Conservation (phyloP, 1,284 basidiomycete species). For the Heterobasidion annosum region DNA sequence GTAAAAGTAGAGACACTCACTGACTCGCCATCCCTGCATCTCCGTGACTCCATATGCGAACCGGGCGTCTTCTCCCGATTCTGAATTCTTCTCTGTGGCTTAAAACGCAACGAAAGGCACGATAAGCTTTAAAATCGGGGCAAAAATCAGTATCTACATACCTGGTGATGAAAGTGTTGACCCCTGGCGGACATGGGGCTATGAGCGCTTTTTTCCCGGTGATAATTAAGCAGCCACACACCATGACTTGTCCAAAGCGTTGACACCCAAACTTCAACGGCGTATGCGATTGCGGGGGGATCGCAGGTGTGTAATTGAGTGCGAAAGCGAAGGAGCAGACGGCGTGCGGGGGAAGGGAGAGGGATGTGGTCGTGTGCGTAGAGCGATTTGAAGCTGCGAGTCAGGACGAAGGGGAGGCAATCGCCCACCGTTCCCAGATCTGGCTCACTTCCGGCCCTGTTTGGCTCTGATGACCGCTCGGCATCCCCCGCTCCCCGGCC, state of each 20-base stretch:
- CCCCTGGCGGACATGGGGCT: conserved; percentile 32
- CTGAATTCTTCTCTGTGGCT: conserved; percentile 84
- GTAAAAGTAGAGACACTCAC: conserved; percentile 41
- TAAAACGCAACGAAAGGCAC: conserved; percentile 10
- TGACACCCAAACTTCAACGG: not conserved
- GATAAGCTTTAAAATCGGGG: not conserved
- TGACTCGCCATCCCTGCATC: conserved; percentile 99
- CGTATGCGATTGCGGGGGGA: not conserved
- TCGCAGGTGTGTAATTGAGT: not conserved
- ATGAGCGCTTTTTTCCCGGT: not conserved
- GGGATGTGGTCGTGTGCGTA: conserved; percentile 6
- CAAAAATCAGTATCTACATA: conserved; percentile 21
- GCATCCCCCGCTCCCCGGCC: too few relatives aligned
- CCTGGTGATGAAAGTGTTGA: conserved; percentile 68
- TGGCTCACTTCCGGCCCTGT: too few relatives aligned
- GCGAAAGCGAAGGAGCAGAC: not conserved
- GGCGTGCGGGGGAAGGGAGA: not conserved
- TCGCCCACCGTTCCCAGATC: too few relatives aligned
- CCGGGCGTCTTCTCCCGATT: conserved; percentile 70
- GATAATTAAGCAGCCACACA: conserved; percentile 1
- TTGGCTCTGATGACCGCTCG: too few relatives aligned
- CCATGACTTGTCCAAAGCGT: conserved; percentile 9
- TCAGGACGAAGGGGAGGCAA: not conserved
- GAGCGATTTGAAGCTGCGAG: not conserved
- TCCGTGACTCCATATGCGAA: conserved; percentile 83